Percentiles rank a stretch among this genome's conserved stretches.
Conservation (phyloP, 176 grass and related monocot species). For the Carex cristatella region DNA sequence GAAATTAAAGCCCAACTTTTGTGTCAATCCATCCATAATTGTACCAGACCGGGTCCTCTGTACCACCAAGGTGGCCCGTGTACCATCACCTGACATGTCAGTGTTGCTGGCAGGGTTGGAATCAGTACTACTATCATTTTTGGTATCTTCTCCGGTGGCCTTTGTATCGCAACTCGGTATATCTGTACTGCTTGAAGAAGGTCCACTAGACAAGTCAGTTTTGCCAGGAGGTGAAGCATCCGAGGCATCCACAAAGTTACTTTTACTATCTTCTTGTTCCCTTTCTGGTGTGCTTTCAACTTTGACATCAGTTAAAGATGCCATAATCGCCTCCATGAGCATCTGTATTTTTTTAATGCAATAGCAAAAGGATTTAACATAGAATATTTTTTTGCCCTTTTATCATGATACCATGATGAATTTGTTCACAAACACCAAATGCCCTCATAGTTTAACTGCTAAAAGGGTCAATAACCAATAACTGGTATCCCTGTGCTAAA, state of each 20-base stretch:
- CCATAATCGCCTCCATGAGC: slow-evolving; percentile 88
- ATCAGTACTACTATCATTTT: slow-evolving; percentile 25
- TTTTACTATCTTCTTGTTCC: slow-evolving; percentile 29
- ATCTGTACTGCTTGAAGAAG: slow-evolving; percentile 4
- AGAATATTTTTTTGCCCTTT: neutral
- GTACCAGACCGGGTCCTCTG: slow-evolving; percentile 55
- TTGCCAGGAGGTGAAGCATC: slow-evolving; percentile 7
- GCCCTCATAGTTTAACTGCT: neutral
- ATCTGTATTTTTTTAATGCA: slow-evolving; percentile 50
- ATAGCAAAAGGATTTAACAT: neutral
- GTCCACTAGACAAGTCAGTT: neutral
- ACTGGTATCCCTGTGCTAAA: neutral
- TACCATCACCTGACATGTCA: slow-evolving; percentile 47
- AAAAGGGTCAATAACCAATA: neutral
- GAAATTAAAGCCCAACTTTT: slow-evolving; percentile 63
- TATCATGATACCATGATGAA: neutral
- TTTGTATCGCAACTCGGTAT: slow-evolving; percentile 8
- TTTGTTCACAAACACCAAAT: neutral
- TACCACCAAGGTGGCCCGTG: slow-evolving; percentile 80
- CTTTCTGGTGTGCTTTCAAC: slow-evolving; percentile 39
- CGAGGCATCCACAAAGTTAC: neutral
- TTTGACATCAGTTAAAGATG: slow-evolving; percentile 79
- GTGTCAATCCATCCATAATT: slow-evolving; percentile 72
- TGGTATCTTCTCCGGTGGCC: slow-evolving; percentile 6
- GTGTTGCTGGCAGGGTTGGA: slow-evolving; percentile 21